Percentiles rank a stretch among this genome's conserved stretches.
These are phyloP conservation scores for Cystobasidiopsis lactophilus DNA, from an alignment of 768 basidiomycete genomes.

Conservation along the genomic window DNA sequence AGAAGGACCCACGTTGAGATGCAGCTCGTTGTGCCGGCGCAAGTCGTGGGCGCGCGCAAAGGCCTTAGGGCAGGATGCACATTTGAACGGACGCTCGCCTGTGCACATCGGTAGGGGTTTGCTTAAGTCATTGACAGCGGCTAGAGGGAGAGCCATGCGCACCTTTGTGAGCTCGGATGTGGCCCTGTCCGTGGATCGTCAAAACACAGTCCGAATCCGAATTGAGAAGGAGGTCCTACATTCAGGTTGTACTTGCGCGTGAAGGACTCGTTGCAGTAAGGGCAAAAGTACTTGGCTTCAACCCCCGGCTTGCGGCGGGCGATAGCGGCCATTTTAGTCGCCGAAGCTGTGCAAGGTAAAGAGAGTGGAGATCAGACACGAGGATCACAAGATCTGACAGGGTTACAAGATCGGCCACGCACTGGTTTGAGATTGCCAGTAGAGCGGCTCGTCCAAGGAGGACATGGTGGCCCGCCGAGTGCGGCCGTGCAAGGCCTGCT, in stretches of 20 bases:
- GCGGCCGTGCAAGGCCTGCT: no score
- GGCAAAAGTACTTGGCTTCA: not conserved
- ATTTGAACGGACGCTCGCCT: no score
- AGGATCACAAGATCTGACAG: no score
- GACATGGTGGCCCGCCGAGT: not conserved
- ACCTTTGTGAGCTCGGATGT: not conserved
- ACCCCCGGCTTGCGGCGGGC: not conserved
- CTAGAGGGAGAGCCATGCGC: no score
- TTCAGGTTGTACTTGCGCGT: not conserved
- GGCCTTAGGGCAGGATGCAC: no score
- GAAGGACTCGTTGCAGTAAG: constrained; percentile 1
- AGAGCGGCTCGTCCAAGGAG: not conserved
- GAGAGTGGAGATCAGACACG: no score
- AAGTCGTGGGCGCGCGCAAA: no score
- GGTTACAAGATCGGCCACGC: no score
- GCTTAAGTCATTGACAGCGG: no score
- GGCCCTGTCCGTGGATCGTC: not conserved
- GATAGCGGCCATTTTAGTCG: constrained; percentile 1
- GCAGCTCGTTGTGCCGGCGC: no score
- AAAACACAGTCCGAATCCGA: not conserved
- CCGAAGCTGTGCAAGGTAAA: not conserved
- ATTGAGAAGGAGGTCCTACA: not conserved
- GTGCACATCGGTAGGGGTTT: no score
- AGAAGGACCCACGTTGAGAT: no score
- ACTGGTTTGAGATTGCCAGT: constrained; percentile 1